Evolutionary conservation across 345 rosid species (phyloP).

Genomic region (Noccaea caerulescens): DNA sequence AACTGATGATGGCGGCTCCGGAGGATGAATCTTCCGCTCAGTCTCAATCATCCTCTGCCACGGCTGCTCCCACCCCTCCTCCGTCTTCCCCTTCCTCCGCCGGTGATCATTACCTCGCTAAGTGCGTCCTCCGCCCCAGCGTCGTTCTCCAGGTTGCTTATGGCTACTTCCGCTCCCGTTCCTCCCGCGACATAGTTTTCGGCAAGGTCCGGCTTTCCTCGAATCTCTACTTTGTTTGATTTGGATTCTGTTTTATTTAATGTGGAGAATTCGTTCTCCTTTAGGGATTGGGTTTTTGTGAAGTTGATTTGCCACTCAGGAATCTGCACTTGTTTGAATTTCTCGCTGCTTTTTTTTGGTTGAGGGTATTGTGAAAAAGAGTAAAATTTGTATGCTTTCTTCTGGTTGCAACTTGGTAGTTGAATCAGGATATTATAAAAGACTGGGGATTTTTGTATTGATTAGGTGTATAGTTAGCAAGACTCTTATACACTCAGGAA

Average conservation of each 20-base stretch:
- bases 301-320: constrained; percentile 14
- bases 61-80: constrained; percentile 51
- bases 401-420: constrained; percentile 15
- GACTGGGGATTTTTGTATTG: not conserved
- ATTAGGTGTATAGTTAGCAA: not conserved
- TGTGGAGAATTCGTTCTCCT: not conserved
- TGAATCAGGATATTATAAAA: constrained; percentile 16
- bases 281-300: constrained; percentile 36
- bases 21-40: constrained; percentile 92
- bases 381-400: constrained; percentile 9
- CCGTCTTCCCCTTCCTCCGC: constrained; percentile 57
- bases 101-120: constrained; percentile 76
- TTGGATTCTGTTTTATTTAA: constrained; percentile 14
- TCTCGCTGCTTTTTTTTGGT: constrained; percentile 2
- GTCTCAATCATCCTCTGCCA: constrained; percentile 58
- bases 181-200: constrained; percentile 77
- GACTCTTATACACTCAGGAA: not conserved
- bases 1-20: constrained; percentile 72
- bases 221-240: not conserved
- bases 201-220: constrained; percentile 63
- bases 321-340: constrained; percentile 21
- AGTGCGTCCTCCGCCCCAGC: constrained; percentile 85
- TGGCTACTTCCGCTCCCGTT: constrained; percentile 76
- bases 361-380: constrained; percentile 25
- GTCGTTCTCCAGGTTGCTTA: constrained; percentile 81